Evolutionary conservation across 192 early-diverging fungal species (phyloP).

Genomic region (Podochytrium sp.): DNA sequence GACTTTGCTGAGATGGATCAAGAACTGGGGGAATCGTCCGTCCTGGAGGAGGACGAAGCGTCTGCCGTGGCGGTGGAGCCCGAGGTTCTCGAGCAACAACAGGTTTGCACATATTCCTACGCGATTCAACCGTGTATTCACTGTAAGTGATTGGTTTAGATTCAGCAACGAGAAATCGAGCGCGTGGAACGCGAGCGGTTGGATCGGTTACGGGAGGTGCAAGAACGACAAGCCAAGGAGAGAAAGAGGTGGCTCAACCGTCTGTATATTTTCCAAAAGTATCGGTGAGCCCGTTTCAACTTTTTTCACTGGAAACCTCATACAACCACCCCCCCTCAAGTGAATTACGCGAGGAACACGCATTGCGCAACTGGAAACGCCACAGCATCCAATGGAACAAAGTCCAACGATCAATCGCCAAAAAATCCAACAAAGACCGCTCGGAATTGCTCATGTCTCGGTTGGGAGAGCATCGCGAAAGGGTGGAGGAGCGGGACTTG

Average conservation of each 20-base stretch:
- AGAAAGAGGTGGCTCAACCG: slow-evolving; percentile 38
- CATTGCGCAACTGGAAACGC: slow-evolving; percentile 48
- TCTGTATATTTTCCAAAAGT: slow-evolving; percentile 45
- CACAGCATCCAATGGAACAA: slow-evolving; percentile 45
- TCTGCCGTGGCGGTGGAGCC: no score
- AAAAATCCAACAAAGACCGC: slow-evolving; percentile 29
- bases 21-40: not conserved
- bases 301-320: no score
- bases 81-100: not conserved
- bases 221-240: slow-evolving; percentile 26
- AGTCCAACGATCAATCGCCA: slow-evolving; percentile 32
- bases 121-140: not conserved
- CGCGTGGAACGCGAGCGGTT: not conserved
- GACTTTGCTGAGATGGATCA: slow-evolving; percentile 7
- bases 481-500: slow-evolving; percentile 50
- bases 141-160: not conserved
- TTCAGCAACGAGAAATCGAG: slow-evolving; percentile 1
- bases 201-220: not conserved
- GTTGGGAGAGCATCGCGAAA: slow-evolving; percentile 48
- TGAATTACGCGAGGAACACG: slow-evolving; percentile 48
- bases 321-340: slow-evolving; percentile 29
- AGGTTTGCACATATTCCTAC: no score
- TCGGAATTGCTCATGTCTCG: slow-evolving; percentile 51
- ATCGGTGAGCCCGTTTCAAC: slow-evolving; percentile 16
- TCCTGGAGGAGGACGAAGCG: no score